Base-by-base conservation (phyloP, 192 early-diverging fungal species). In the Jimgerdemannia lactiflua region DNA sequence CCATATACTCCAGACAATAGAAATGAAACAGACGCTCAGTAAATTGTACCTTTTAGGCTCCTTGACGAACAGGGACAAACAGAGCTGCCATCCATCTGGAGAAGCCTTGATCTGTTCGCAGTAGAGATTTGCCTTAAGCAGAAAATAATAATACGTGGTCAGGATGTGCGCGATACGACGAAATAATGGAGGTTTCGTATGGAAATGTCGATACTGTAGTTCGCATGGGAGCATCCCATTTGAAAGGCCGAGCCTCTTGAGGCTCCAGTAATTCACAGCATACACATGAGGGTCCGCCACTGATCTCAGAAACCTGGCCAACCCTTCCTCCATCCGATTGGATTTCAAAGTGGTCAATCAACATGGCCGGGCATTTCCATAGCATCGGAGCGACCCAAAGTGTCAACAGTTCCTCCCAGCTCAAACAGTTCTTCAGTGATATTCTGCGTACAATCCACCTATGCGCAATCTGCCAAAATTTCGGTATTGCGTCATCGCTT, bases 31-130 rank as follows among this genome's bases (percentile, higher is more conserved):
- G 29, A 29, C 29, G 29, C 1, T 29, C 29, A 29, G 29, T 29
- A 29, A 70, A 4, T 67, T 72, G 72, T 86, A 92, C 92, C 89
- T 87, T 79, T 88, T 89, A n/a, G 94, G 92, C 65, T 84, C 83
- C 72, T 88, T 85, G 70, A 92, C 88, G 76, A 95, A 96, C 42
- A 97, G 87, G 69, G 89, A 83, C 49, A 96, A 77, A 78, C 95
- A 95, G 49, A 94, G 82, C 80, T 91, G 89, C 95, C 96, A 98
- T 41, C 94, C 96, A 70, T 95, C 91, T 17, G 84, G 76, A 70
- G 91, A 91, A 67, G 78, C 74, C 79, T 93, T 94, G 66, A 98
- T 84, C 75, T 91, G 87, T 74, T 94, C 91, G 79, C 92, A 96
- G 79, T 92, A 98, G 69, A 87, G 84, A 41, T 86, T 94, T 17